These are phyloP conservation scores for Silene uniflora DNA, from an alignment of 148 eudicot genomes.

Conservation along the genomic window DNA sequence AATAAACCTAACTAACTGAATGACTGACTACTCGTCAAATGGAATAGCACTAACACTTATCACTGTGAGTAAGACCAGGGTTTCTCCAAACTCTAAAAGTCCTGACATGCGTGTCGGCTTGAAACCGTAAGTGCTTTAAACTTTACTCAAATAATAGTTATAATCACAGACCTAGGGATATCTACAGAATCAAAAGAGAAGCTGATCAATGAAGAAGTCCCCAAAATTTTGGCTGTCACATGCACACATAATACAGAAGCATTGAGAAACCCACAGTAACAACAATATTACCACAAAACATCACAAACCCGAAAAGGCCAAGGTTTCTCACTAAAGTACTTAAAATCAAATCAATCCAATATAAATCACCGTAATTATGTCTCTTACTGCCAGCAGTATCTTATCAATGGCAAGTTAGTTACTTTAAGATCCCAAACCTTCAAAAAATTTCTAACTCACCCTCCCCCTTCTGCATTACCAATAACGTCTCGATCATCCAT, in stretches of 20 bases:
- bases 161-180: not conserved
- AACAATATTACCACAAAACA: not conserved
- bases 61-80: too few species aligned
- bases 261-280: not conserved
- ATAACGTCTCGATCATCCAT: not conserved
- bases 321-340: not conserved
- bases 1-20: too few species aligned
- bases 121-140: too few species aligned
- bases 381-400: not conserved
- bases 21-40: too few species aligned
- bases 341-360: not conserved
- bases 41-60: too few species aligned
- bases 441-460: not conserved
- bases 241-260: not conserved
- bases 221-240: not conserved
- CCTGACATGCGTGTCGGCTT: too few species aligned
- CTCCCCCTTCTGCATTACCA: not conserved
- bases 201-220: not conserved
- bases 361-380: not conserved
- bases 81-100: too few species aligned
- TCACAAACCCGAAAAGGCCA: not conserved
- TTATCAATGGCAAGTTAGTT: not conserved
- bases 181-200: not conserved
- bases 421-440: not conserved
- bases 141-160: too few species aligned